Conservation (phyloP, 805 yeast species). For the Nakazawaea sp. region DNA sequence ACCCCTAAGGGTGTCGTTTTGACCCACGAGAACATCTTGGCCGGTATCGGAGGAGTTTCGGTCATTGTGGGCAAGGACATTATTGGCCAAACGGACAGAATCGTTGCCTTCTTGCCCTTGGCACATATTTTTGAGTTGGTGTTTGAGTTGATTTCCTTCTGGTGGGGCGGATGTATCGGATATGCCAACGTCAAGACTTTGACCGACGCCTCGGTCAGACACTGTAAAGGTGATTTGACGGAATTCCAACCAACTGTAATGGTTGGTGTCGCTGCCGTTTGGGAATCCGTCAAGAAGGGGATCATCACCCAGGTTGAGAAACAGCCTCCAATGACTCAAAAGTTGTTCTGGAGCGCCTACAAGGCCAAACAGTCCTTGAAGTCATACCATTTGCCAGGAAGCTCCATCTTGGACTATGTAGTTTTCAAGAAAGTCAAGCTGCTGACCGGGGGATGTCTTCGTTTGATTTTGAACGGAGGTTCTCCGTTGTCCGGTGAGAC, state of each 20-base stretch:
- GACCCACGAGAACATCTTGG: slow-evolving; percentile 59
- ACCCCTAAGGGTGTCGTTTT: slow-evolving; percentile 80
- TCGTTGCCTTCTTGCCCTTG: slow-evolving; percentile 86
- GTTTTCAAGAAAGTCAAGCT: slow-evolving; percentile 84
- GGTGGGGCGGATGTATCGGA: slow-evolving; percentile 89
- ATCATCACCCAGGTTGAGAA: slow-evolving; percentile 67
- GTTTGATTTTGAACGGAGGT: slow-evolving; percentile 80
- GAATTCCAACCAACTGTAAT: slow-evolving; percentile 86
- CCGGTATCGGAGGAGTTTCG: slow-evolving; percentile 82
- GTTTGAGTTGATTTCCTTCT: slow-evolving; percentile 70
- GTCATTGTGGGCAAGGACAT: slow-evolving; percentile 46
- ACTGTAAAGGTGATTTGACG: slow-evolving; percentile 83
- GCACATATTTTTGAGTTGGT: slow-evolving; percentile 95
- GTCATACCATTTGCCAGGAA: slow-evolving; percentile 68
- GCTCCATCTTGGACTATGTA: slow-evolving; percentile 57
- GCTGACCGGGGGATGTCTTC: slow-evolving; percentile 90
- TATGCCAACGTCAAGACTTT: slow-evolving; percentile 91
- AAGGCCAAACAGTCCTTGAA: slow-evolving; percentile 62
- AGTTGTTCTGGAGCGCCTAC: slow-evolving; percentile 84
- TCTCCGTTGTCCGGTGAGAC: slow-evolving; percentile 81
- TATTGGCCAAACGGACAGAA: slow-evolving; percentile 55
- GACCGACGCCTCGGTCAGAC: slow-evolving; percentile 71
- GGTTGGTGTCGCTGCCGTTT: slow-evolving; percentile 99
- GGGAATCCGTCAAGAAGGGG: slow-evolving; percentile 95
- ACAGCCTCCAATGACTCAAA: slow-evolving; percentile 61